Conservation (phyloP, 768 basidiomycete genomes). For the Auriscalpium microsporum region DNA sequence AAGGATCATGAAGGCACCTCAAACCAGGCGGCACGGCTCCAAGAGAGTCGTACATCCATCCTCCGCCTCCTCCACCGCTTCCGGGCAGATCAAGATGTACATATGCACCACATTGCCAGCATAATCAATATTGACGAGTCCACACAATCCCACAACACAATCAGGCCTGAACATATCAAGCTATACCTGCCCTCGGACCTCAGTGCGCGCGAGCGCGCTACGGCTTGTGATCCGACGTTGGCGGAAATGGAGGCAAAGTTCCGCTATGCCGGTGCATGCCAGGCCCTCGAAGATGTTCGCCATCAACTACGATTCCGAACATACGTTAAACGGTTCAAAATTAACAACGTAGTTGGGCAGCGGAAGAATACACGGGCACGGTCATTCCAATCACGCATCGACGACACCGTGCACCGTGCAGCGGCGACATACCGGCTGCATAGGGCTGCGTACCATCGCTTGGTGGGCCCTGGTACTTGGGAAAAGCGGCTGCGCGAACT, state of each 20-base stretch:
- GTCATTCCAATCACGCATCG: no score
- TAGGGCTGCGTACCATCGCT: background rate
- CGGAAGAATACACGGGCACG: no score
- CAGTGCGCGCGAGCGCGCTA: background rate
- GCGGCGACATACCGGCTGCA: no score
- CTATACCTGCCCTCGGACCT: background rate
- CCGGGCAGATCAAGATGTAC: background rate
- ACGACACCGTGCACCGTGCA: no score
- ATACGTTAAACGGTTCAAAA: background rate
- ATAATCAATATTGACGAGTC: background rate
- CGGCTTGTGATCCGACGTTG: background rate
- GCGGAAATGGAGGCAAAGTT: background rate
- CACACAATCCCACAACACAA: background rate
- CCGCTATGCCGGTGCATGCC: background rate
- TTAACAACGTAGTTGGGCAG: no score
- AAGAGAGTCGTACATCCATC: background rate
- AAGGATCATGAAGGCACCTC: background rate
- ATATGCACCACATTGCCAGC: background rate
- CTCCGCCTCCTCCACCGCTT: background rate
- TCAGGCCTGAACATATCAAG: background rate
- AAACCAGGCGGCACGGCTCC: background rate
- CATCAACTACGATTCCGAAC: background rate
- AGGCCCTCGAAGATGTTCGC: background rate
- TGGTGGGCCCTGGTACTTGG: background rate
- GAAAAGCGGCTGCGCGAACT: background rate